Conservation (phyloP, 352 stramenopile species). For the Pythium brachiatum region DNA sequence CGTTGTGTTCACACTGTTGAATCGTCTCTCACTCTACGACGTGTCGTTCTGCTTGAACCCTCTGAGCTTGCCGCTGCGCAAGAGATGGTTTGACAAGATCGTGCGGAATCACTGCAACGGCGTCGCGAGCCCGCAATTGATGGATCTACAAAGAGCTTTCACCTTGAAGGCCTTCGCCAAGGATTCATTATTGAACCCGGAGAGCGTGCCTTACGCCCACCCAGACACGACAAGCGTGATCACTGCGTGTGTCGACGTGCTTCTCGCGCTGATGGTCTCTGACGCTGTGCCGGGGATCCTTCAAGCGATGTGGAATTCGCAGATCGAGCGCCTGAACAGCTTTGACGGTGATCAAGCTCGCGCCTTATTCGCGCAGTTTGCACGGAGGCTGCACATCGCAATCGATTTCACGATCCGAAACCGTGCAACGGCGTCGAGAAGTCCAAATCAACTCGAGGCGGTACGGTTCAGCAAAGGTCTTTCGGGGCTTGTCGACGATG, state of each 20-base stretch:
- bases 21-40: constrained; percentile 7
- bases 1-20: constrained; percentile 16
- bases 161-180: constrained; percentile 8
- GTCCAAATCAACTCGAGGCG: background rate
- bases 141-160: constrained; percentile 1
- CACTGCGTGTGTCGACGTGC: constrained; percentile 9
- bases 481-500: constrained; percentile 32
- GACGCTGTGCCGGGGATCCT: constrained; percentile 4
- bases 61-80: constrained; percentile 8
- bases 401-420: constrained; percentile 6
- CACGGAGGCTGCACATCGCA: constrained; percentile 4
- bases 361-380: constrained; percentile 11
- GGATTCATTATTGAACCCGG: background rate
- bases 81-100: constrained; percentile 10
- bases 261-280: constrained; percentile 9
- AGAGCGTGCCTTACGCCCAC: background rate
- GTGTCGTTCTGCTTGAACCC: constrained; percentile 6
- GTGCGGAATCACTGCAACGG: background rate
- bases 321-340: background rate
- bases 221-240: constrained; percentile 1
- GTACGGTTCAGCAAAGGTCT: too few relatives aligned
- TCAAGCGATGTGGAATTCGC: constrained; percentile 2
- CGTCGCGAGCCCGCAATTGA: background rate
- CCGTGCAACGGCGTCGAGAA: background rate
- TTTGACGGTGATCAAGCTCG: constrained; percentile 7